A percentile compares a stretch with the other conserved stretches of the same genome.
phyloP scores from a whole-genome alignment of 2,329 filamentous ascomycete species.

The Fusarium poae region DNA sequence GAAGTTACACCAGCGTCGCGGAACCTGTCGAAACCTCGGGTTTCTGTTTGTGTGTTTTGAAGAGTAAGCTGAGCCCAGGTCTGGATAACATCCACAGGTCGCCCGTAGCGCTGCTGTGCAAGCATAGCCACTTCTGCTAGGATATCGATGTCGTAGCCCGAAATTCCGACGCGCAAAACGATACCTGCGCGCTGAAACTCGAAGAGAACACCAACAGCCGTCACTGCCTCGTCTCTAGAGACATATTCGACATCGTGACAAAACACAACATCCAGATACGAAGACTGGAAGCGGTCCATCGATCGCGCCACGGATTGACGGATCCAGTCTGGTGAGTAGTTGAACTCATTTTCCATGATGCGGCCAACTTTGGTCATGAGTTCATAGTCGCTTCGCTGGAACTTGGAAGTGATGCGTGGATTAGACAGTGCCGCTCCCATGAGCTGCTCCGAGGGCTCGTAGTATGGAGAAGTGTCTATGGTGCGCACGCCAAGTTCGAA shows the following conservation, averaged over 20 bases:
- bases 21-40: neutral
- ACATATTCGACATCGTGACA: slow-evolving; percentile 21
- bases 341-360: slow-evolving; percentile 16
- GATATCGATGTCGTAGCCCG: slow-evolving; percentile 11
- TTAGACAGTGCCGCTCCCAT: slow-evolving; percentile 12
- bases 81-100: slow-evolving; percentile 8
- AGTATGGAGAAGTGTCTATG: slow-evolving; percentile 15
- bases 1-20: neutral
- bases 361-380: slow-evolving; percentile 21
- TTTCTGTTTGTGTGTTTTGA: slow-evolving; percentile 6
- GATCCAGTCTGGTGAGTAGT: slow-evolving; percentile 16
- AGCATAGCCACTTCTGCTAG: neutral
- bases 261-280: slow-evolving; percentile 8
- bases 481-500: slow-evolving; percentile 10
- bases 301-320: slow-evolving; percentile 1
- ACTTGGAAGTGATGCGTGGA: neutral
- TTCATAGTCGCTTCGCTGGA: neutral
- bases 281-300: neutral
- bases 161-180: slow-evolving; percentile 7
- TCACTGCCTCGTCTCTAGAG: neutral
- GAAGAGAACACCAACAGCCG: slow-evolving; percentile 6
- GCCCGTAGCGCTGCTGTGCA: neutral
- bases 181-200: neutral
- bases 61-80: slow-evolving; percentile 23
- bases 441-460: slow-evolving; percentile 10